phyloP scores from a whole-genome alignment of 148 eudicot genomes.

The Amaranthus hypochondriacus region DNA sequence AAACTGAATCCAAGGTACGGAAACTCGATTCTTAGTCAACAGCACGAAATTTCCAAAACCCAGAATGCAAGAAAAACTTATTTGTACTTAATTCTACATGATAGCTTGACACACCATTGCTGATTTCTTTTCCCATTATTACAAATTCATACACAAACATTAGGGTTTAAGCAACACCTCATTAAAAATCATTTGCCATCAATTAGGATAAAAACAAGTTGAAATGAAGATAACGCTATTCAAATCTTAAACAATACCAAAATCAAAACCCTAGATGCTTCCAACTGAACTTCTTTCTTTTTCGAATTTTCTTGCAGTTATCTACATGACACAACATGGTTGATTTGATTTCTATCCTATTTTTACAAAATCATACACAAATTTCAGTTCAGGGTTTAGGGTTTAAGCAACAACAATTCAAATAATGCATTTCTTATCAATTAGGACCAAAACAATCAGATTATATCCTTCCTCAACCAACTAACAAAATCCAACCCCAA shows the following conservation, averaged over 20 bases:
- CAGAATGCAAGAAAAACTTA: background rate
- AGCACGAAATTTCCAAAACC: background rate
- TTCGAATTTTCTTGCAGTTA: too few species aligned
- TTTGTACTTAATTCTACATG: background rate
- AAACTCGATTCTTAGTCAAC: too few species aligned
- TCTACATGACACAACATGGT: background rate
- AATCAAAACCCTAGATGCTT: background rate
- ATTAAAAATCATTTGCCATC: background rate
- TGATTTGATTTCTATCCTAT: background rate
- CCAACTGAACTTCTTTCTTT: background rate
- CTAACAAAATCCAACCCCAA: background rate
- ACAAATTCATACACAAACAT: too few species aligned
- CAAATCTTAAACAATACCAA: background rate
- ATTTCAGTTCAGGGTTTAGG: conserved; percentile 30
- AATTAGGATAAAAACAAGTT: background rate
- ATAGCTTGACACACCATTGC: too few species aligned
- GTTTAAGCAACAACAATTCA: conserved; percentile 4
- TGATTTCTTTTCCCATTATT: too few species aligned
- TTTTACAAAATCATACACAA: background rate
- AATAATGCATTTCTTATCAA: background rate
- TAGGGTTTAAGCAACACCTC: background rate
- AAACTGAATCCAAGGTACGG: too few species aligned
- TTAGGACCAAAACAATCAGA: too few species aligned
- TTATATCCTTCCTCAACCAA: background rate
- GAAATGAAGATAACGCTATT: background rate